These are phyloP conservation scores for Hydnomerulius pinastri DNA, from an alignment of 768 basidiomycete genomes.

Conservation along the genomic window DNA sequence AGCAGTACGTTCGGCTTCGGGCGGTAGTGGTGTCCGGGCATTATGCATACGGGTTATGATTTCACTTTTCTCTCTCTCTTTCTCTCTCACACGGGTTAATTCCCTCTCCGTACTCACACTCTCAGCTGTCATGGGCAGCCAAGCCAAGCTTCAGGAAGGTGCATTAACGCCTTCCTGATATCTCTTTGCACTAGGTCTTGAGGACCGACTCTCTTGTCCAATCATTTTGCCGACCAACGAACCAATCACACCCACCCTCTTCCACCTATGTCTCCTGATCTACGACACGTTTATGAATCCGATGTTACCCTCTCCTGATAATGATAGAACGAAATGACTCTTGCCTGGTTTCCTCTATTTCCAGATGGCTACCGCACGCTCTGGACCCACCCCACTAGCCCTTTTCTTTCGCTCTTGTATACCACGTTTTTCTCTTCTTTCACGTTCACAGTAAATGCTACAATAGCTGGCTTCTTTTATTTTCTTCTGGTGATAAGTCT, in stretches of 20 bases:
- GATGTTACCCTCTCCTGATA: constrained; percentile 21
- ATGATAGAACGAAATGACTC: constrained; percentile 16
- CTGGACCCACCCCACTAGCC: too few species aligned
- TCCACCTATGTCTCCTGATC: constrained; percentile 16
- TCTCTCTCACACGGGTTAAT: constrained; percentile 8
- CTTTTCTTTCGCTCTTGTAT: neutral
- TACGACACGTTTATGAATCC: constrained; percentile 25
- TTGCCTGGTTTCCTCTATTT: constrained; percentile 6
- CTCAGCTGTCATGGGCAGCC: neutral
- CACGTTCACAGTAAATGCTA: neutral
- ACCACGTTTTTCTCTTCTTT: neutral
- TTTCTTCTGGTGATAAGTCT: too few species aligned
- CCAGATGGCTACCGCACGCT: constrained; percentile 23
- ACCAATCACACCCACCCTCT: constrained; percentile 9
- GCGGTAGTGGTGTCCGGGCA: constrained; percentile 14
- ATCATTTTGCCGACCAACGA: constrained; percentile 10
- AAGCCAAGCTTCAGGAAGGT: constrained; percentile 8
- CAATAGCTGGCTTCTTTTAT: constrained; percentile 5
- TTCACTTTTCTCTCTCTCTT: constrained; percentile 4
- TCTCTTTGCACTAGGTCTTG: constrained; percentile 20
- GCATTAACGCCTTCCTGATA: constrained; percentile 10
- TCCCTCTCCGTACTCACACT: constrained; percentile 9
- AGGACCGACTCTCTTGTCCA: constrained; percentile 20
- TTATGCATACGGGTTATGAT: constrained; percentile 16
- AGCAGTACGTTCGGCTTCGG: constrained; percentile 25